These are phyloP conservation scores for Aspergillus campestris DNA, from an alignment of 495 filamentous ascomycete genomes.

Conservation along the genomic window DNA sequence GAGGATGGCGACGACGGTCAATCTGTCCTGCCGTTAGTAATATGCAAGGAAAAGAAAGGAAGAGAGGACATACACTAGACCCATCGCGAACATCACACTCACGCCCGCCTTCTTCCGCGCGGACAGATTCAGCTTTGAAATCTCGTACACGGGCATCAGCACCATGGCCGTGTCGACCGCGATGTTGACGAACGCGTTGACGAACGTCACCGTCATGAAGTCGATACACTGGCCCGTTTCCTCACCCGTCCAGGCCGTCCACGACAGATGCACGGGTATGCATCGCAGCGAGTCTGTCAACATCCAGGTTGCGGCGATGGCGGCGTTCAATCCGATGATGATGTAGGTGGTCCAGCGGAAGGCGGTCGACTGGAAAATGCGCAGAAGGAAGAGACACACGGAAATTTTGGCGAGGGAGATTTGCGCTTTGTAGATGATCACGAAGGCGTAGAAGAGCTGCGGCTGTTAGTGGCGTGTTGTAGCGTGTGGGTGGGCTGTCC, in stretches of 20 bases:
- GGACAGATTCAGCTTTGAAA: constrained; percentile 22
- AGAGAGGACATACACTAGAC: constrained; percentile 16
- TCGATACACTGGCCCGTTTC: constrained; percentile 19
- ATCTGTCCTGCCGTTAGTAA: constrained; percentile 2
- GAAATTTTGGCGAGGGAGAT: constrained; percentile 43
- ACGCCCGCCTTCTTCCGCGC: constrained; percentile 24
- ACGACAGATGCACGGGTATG: constrained; percentile 23
- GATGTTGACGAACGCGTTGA: constrained; percentile 25
- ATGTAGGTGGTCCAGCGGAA: constrained; percentile 25
- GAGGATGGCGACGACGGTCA: constrained; percentile 22
- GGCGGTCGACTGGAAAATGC: constrained; percentile 26
- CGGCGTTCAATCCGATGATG: constrained; percentile 24
- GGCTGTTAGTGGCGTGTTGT: background rate
- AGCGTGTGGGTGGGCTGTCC: background rate
- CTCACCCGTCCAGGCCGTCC: constrained; percentile 20
- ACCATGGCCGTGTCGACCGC: constrained; percentile 22
- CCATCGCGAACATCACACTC: constrained; percentile 24
- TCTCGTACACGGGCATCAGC: constrained; percentile 23
- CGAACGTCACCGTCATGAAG: constrained; percentile 19
- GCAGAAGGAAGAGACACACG: constrained; percentile 39
- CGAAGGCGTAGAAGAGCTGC: constrained; percentile 21
- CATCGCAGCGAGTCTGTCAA: constrained; percentile 26
- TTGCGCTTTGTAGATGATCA: constrained; percentile 22
- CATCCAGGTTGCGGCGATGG: constrained; percentile 24
- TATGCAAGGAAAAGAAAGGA: background rate